These are phyloP conservation scores for Candida khao-thaluensis DNA, from an alignment of 805 yeast genomes.

Conservation along the genomic window DNA sequence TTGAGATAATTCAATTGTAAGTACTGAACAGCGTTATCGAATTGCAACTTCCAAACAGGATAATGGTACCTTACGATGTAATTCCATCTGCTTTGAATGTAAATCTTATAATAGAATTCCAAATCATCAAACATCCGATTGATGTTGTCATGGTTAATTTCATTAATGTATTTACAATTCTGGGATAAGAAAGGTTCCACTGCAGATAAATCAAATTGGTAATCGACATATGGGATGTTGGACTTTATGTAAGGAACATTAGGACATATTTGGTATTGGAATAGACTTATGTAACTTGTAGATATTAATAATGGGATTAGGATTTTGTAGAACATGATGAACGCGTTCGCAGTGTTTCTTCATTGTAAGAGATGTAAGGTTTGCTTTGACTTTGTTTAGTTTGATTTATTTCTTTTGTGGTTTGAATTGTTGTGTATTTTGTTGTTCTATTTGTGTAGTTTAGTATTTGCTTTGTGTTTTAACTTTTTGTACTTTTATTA, in stretches of 20 bases:
- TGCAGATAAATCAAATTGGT: constrained; percentile 1
- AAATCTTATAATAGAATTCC: constrained; percentile 15
- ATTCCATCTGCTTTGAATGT: constrained; percentile 10
- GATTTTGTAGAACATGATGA: constrained; percentile 5
- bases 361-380: too few relatives aligned
- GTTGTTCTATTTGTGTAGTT: too few relatives aligned
- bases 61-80: constrained; percentile 10
- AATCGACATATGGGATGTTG: background rate
- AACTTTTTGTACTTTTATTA: too few relatives aligned
- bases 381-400: too few relatives aligned
- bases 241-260: constrained; percentile 5
- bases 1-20: background rate
- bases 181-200: constrained; percentile 8
- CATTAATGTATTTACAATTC: constrained; percentile 13
- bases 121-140: constrained; percentile 10
- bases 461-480: too few relatives aligned
- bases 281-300: constrained; percentile 4
- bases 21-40: background rate
- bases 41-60: constrained; percentile 12
- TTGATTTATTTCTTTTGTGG: too few relatives aligned
- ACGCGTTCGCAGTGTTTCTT: too few relatives aligned
- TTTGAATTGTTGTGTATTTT: too few relatives aligned
- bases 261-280: constrained; percentile 10
- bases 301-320: constrained; percentile 1
- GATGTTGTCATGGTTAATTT: constrained; percentile 15